Conservation (phyloP, 2,329 filamentous ascomycete species). For the Penicillium sp. region DNA sequence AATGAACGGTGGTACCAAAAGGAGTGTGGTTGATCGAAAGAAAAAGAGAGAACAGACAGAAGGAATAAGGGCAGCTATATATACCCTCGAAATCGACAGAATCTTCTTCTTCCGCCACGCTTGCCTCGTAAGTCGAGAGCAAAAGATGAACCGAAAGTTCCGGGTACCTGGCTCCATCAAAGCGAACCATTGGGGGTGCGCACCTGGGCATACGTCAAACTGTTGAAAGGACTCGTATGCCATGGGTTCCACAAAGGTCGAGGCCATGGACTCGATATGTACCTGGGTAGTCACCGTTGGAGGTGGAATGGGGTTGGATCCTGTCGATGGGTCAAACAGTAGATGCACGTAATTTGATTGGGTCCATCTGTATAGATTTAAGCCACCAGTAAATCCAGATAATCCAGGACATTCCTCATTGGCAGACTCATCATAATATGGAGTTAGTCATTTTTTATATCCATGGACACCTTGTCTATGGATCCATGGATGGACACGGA, state of each 20-base stretch:
- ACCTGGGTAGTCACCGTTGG: not conserved
- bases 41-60: not conserved
- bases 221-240: not conserved
- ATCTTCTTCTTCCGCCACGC: constrained; percentile 6
- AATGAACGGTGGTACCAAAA: constrained; percentile 7
- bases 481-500: not conserved
- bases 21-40: constrained; percentile 5
- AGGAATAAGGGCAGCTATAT: not conserved
- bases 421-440: not conserved
- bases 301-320: not conserved
- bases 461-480: not conserved
- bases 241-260: not conserved
- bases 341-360: constrained; percentile 1
- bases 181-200: not conserved
- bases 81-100: constrained; percentile 2
- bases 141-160: not conserved
- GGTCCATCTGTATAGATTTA: not conserved
- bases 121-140: constrained; percentile 2
- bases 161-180: constrained; percentile 4
- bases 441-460: not conserved
- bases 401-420: not conserved
- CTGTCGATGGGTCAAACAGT: not conserved
- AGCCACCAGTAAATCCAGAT: not conserved
- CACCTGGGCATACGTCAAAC: constrained; percentile 1
- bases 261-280: not conserved